Base-by-base conservation (phyloP, 345 rosid species). In the Eucalyptus globulus region DNA sequence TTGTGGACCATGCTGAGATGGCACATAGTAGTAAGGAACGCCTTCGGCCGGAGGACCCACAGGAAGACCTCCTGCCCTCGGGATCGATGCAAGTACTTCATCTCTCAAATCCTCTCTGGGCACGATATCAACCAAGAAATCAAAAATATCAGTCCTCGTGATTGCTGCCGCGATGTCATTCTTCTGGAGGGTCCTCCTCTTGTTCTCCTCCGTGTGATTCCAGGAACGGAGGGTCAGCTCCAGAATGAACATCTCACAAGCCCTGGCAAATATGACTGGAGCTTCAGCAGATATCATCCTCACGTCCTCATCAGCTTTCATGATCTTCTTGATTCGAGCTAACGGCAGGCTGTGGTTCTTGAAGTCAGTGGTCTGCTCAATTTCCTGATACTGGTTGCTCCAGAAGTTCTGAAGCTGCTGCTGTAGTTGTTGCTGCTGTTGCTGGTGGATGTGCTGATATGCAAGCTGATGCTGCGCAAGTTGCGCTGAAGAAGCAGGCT, bases 271-370 rank as follows among this genome's bases (percentile, higher is more conserved):
- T 87, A 92, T 89, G 50, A 92, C 90, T 1, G 93, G 93, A 58
- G 93, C 93, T 81, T 92, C 93, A 19, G 93, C 93, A 4, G 93
- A 92, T 86, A 92, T 92, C 93, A 92, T 92, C 89, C 93, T 91
- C 19, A 92, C 93, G 56, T 92, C 93, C 80, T 92, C 93, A 80
- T 92, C 93, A 21, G 93, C 93, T 87, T 92, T 92, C 93, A 92
- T 92, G 51, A 92, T 92, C 92, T 92, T 92, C 90, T 92, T 92
- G 80, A 92, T 92, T 86, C 93, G 87, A 45, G 93, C 93, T 86
- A 92, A 60, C 27, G 93, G 93, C 87, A 92, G 87, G 87, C 93
- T 92, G 51, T 92, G 93, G 90, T 91, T 92, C 92, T 91, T 92
- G 88, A 92, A 92, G 62, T 92, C 93, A 13, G 88, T 47, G 56